Conservation (phyloP, 2,329 filamentous ascomycete genomes). For the Scytalidium sp. region DNA sequence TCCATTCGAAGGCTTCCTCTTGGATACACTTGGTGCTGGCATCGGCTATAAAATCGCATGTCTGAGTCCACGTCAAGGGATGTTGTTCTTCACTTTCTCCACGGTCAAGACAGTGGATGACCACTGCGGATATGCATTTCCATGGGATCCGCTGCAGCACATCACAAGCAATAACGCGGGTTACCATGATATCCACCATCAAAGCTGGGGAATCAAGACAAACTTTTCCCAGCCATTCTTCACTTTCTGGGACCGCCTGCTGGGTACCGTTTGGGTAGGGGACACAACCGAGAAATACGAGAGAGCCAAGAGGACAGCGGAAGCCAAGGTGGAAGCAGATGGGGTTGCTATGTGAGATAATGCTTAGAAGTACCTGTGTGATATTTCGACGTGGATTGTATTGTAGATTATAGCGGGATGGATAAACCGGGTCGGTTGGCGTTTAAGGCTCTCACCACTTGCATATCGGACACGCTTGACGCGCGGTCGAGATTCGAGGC, state of each 20-base stretch:
- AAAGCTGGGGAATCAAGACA: slow-evolving; percentile 98
- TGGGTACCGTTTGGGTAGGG: slow-evolving; percentile 57
- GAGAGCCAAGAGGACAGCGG: slow-evolving; percentile 23
- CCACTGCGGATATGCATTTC: slow-evolving; percentile 94
- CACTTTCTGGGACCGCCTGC: slow-evolving; percentile 85
- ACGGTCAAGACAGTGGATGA: slow-evolving; percentile 97
- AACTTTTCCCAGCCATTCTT: slow-evolving; percentile 93
- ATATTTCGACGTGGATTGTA: background rate
- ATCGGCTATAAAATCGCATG: slow-evolving; percentile 77
- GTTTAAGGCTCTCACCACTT: background rate
- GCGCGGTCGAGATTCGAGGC: background rate
- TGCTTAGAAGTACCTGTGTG: background rate
- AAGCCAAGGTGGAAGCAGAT: slow-evolving; percentile 23
- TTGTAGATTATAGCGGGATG: background rate
- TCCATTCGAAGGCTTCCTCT: slow-evolving; percentile 86
- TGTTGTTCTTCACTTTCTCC: slow-evolving; percentile 84
- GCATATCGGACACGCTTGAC: background rate
- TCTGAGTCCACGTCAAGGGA: slow-evolving; percentile 82
- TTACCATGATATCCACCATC: slow-evolving; percentile 98
- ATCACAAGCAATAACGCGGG: slow-evolving; percentile 92
- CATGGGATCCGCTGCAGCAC: slow-evolving; percentile 90
- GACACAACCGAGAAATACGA: slow-evolving; percentile 25
- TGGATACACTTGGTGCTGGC: slow-evolving; percentile 86
- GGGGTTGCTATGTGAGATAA: slow-evolving; percentile 15
- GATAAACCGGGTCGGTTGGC: background rate